Conservation (phyloP, 139 green algal species). For the Picochlorum costavermella region DNA sequence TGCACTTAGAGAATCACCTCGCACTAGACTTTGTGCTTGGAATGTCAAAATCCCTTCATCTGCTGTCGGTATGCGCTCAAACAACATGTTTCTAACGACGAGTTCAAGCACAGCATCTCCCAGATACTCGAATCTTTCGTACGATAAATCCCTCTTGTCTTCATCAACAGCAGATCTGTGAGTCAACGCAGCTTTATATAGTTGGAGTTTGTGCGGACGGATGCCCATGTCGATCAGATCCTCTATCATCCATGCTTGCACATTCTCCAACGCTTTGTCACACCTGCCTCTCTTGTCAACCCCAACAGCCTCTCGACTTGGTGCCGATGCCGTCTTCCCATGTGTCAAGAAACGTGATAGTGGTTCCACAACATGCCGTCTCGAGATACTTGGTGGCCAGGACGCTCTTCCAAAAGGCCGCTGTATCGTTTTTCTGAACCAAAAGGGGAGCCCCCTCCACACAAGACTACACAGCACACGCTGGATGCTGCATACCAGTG, state of each 20-base stretch:
- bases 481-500: too few species aligned
- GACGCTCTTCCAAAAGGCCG: background rate
- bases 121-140: conserved; percentile 41
- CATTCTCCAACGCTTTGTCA: conserved; percentile 9
- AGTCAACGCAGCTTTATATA: conserved; percentile 36
- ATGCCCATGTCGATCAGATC: conserved; percentile 14
- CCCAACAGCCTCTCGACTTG: background rate
- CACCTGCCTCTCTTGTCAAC: background rate
- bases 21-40: conserved; percentile 13
- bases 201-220: conserved; percentile 6
- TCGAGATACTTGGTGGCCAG: background rate
- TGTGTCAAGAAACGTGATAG: conserved; percentile 11
- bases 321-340: background rate
- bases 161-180: conserved; percentile 15
- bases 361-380: background rate
- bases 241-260: conserved; percentile 30
- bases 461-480: background rate
- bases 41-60: conserved; percentile 25
- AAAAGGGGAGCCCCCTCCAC: background rate
- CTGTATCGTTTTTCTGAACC: background rate
- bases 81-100: conserved; percentile 9
- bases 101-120: conserved; percentile 35
- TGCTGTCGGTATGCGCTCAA: conserved; percentile 12
- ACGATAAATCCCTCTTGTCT: conserved; percentile 12
- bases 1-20: background rate